Base-by-base conservation (phyloP, 257 asterid genomes). In the Echium plantagineum region DNA sequence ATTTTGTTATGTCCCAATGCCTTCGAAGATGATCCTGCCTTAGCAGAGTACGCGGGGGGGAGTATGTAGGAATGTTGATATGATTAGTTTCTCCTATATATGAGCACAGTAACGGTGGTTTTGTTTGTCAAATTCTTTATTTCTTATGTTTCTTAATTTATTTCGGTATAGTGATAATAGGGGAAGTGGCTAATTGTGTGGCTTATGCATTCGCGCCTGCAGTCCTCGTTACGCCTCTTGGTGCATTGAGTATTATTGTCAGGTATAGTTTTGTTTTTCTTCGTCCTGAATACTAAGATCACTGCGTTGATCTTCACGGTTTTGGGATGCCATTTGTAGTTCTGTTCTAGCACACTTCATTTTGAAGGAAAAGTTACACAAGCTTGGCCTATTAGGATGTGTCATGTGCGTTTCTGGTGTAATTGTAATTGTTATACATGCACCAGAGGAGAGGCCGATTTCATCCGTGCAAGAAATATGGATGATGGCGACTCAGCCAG, bases 131-230 rank as follows among this genome's bases (percentile, higher is more conserved):
- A n/a, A 61, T 63, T 57, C 22, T 60, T 62, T 66, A 21, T 58
- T 59, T 49, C 46, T 9, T 67, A 60, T 60, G 55, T 62, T 55
- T 63, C 61, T 59, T 10, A 48, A 10, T 54, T 21, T 47, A 54
- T 71, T 74, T 16, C 64, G 18, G 57, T 54, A 57, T 73, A 86
- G 97, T 86, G 97, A 84, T 86, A 28, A 61, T 84, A 17, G 94
- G 97, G 73, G 95, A 89, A 77, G 74, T 84, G 49, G 93, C 94
- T 1, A 89, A 89, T 64, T 84, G 86, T 51, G 94, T 84, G 75
- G 97, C 97, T 13, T 82, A 89, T 76, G 93, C 94, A 59, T 89
- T 84, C 76, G 95, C 97, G 57, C 94, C 97, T 24, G 93, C 97
- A 42, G 95, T 89, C 61, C 97, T 89, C 35, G 93, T 89, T 57